Percentiles rank a stretch among this genome's conserved stretches.
These are phyloP conservation scores for Dysphania ambrosioides DNA, from an alignment of 148 eudicot species.

Conservation along the genomic window DNA sequence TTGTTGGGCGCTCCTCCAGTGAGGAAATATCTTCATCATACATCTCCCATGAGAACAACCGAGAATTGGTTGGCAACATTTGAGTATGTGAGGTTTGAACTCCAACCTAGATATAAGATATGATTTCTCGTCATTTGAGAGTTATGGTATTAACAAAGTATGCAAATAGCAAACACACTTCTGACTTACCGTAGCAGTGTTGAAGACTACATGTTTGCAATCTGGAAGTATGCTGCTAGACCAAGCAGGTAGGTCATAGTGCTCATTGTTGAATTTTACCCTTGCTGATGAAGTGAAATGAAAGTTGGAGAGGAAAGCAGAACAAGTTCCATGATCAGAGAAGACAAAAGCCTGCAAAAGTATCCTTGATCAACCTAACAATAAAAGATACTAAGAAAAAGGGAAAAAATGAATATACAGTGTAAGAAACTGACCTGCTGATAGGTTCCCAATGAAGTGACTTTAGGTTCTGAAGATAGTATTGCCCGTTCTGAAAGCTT, in stretches of 20 bases:
- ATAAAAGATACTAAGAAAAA: not conserved
- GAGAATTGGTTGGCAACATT: constrained; percentile 57
- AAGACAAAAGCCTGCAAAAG: constrained; percentile 67
- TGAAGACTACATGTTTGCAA: constrained; percentile 69
- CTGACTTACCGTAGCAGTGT: constrained; percentile 81
- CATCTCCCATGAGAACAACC: constrained; percentile 59
- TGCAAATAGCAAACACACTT: not conserved
- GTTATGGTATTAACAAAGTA: not conserved
- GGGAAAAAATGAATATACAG: not conserved
- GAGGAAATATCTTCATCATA: constrained; percentile 69
- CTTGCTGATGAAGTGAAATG: constrained; percentile 47
- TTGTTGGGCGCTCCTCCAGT: constrained; percentile 48
- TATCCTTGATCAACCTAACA: constrained; percentile 7
- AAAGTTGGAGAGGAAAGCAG: constrained; percentile 79
- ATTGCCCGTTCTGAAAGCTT: constrained; percentile 74
- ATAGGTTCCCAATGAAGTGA: constrained; percentile 52
- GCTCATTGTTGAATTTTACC: constrained; percentile 55
- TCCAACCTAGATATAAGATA: constrained; percentile 48
- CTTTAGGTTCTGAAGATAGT: constrained; percentile 57
- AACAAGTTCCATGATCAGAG: constrained; percentile 58
- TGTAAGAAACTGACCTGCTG: constrained; percentile 46
- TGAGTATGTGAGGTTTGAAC: constrained; percentile 57
- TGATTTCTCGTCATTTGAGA: not conserved
- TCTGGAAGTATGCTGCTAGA: constrained; percentile 90
- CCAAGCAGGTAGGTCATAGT: constrained; percentile 86